Evolutionary conservation across 495 filamentous ascomycete species (phyloP).

Genomic region (Apodospora peruviana): DNA sequence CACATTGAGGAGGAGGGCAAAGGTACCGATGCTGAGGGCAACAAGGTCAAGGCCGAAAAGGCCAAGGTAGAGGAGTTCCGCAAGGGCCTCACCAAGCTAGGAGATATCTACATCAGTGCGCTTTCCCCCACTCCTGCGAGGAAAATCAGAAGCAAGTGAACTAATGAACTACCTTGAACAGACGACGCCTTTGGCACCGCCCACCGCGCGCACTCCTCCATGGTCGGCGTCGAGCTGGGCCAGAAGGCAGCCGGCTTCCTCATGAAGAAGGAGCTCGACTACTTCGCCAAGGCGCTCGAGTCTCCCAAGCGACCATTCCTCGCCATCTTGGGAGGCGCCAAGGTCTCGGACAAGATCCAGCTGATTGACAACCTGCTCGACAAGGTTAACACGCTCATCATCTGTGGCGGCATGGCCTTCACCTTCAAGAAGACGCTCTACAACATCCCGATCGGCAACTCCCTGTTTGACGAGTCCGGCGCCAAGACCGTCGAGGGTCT

Average conservation of each 20-base stretch:
- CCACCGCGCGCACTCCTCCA: slow-evolving; percentile 96
- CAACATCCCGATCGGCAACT: slow-evolving; percentile 82
- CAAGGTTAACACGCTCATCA: slow-evolving; percentile 94
- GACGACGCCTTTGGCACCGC: slow-evolving; percentile 99
- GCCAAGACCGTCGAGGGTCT: slow-evolving; percentile 86
- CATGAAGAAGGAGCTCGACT: slow-evolving; percentile 99
- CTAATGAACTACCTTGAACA: slow-evolving; percentile 24
- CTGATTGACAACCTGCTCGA: slow-evolving; percentile 97
- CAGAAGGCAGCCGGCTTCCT: slow-evolving; percentile 97
- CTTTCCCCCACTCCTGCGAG: slow-evolving; percentile 4
- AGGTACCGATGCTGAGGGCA: slow-evolving; percentile 83
- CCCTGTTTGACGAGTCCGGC: slow-evolving; percentile 90
- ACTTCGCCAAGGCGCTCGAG: slow-evolving; percentile 97
- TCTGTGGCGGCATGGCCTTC: slow-evolving; percentile 98
- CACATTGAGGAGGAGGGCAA: slow-evolving; percentile 97
- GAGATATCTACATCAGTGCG: slow-evolving; percentile 96
- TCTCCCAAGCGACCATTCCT: slow-evolving; percentile 92
- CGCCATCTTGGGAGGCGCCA: slow-evolving; percentile 94
- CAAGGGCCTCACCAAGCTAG: slow-evolving; percentile 88
- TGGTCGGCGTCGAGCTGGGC: slow-evolving; percentile 93
- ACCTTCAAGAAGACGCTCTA: slow-evolving; percentile 99
- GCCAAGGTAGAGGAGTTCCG: slow-evolving; percentile 87
- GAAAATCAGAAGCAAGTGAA: no score
- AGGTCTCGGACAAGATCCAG: slow-evolving; percentile 99
- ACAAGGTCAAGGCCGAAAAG: slow-evolving; percentile 97